These are phyloP conservation scores for Auricularia sp. DNA, from an alignment of 768 basidiomycete species.

Conservation along the genomic window DNA sequence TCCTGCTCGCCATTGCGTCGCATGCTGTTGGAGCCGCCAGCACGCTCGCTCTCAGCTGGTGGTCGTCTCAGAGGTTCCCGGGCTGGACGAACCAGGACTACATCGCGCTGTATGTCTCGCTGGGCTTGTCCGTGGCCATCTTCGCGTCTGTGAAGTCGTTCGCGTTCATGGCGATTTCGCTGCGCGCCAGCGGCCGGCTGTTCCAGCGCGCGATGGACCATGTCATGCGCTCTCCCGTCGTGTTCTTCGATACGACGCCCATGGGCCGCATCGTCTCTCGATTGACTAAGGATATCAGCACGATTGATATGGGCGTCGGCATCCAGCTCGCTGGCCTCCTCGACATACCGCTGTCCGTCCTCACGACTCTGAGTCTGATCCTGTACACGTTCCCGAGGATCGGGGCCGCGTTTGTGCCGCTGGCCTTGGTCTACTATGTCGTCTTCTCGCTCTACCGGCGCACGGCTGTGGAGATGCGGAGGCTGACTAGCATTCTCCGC, in stretches of 20 bases:
- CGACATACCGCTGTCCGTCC: conserved; percentile 30
- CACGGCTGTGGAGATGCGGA: conserved; percentile 29
- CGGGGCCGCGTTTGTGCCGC: neutral
- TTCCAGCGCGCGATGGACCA: conserved; percentile 45
- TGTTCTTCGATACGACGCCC: conserved; percentile 68
- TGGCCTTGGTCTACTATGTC: neutral
- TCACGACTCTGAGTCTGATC: conserved; percentile 51
- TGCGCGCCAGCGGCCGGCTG: conserved; percentile 30
- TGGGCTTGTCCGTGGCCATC: conserved; percentile 39
- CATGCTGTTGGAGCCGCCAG: conserved; percentile 43
- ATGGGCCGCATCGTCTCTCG: conserved; percentile 49
- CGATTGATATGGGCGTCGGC: conserved; percentile 14
- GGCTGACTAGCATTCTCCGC: conserved; percentile 50
- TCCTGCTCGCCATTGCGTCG: conserved; percentile 32
- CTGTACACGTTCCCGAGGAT: conserved; percentile 50
- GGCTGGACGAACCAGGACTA: conserved; percentile 54
- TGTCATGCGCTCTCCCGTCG: conserved; percentile 49
- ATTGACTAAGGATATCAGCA: conserved; percentile 51
- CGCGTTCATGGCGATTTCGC: conserved; percentile 31
- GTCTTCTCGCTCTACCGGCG: neutral
- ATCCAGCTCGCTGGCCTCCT: conserved; percentile 25
- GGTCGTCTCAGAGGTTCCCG: conserved; percentile 46
- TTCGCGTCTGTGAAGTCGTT: conserved; percentile 13
- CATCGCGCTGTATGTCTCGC: conserved; percentile 45
- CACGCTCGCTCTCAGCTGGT: conserved; percentile 65